Base-by-base conservation (phyloP, 129 eudicot species). In the Lactuca sativa region DNA sequence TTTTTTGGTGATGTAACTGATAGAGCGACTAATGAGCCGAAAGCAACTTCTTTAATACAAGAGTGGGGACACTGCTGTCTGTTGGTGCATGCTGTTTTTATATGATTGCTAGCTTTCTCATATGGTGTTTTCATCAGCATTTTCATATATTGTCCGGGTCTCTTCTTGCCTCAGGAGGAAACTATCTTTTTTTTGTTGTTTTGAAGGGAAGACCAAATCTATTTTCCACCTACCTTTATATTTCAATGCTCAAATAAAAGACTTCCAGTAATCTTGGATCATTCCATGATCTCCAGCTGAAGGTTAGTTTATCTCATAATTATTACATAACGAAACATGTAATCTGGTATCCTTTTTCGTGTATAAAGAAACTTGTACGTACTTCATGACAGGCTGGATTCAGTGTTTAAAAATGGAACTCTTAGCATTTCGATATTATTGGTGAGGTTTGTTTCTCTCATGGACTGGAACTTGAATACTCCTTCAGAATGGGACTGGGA, bases 401-500 rank as follows among this genome's bases (percentile, higher is more conserved):
- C 67, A 13, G 54, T 66, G 65, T 55, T 38, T 55, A 62, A 76
- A 66, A 15, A 76, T 76, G 75, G 66, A 76, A 34, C 59, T 40
- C 47, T 37, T 61, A 41, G 72, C 32, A 18, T 75, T 43, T 40
- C 72, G 68, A 59, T 34, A 74, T 56, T 56, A 40, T 70, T 65
- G 14, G 34, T 68, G 54, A 74, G 65, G 61, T 21, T 70, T 3
- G n/a, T 17, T 69, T 40, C 37, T 64, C 9, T 58, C 30, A 82
- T 82, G 86, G 86, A 82, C 56, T 77, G 86, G 86, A 82, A 82
- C 41, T 59, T 78, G 44, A 77, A 78, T 54, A 63, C 77, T 69
- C 56, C 88, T 63, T 63, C 70, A 3, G 85, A 80, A 56, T 77
- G 82, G 82, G 88, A 84, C 31, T 84, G 82, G 88, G 85, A 73